Evolutionary conservation across 2,329 filamentous ascomycete species (phyloP), one percentile per base, ranked within the genome.

Genomic region (Aspergillus novofumigatus): DNA sequence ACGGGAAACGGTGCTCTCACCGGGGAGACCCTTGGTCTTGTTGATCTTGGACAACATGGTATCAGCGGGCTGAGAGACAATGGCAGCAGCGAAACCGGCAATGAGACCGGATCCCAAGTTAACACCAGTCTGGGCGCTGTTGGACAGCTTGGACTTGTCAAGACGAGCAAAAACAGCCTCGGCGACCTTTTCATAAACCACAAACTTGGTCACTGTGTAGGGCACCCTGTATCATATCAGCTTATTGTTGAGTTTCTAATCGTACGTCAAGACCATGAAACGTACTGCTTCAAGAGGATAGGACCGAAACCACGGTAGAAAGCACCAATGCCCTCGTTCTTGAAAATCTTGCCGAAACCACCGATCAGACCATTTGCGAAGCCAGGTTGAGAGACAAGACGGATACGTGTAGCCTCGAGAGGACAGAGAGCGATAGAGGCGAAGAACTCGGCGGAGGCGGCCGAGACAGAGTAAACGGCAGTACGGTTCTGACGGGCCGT

Each of bases 31-130:
- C 83, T 91, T 87, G 80, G 89, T 91, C 89, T 94, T 94, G 89
- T 95, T 95, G 84, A 95, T 94, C 86, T 93, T 94, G 80, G 85
- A 89, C 64, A 95, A 86, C 91, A 95, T 95, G 73, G 91, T 95
- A 77, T 95, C 91, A 75, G 91, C 91, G 68, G 91, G 91, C 82
- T 95, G 91, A 63, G 91, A 95, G 75, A 95, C 84, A 69, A 93
- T 75, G 74, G 91, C 91, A 69, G 91, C 91, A 70, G 90, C 91
- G 80, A 95, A 91, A 83, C 92, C 84, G 54, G 92, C 92, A 57
- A 92, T 84, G 66, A 96, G 81, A 81, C 92, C 92, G 65, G 90
- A 92, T 42, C 89, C 85, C 69, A 95, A 83, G 85, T 95, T 94
- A 81, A 90, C 85, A 75, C 80, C 79, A 65, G 91, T 95, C 82